These are phyloP conservation scores for Penicillium sp. DNA, from an alignment of 2,329 filamentous ascomycete species.

Conservation along the genomic window DNA sequence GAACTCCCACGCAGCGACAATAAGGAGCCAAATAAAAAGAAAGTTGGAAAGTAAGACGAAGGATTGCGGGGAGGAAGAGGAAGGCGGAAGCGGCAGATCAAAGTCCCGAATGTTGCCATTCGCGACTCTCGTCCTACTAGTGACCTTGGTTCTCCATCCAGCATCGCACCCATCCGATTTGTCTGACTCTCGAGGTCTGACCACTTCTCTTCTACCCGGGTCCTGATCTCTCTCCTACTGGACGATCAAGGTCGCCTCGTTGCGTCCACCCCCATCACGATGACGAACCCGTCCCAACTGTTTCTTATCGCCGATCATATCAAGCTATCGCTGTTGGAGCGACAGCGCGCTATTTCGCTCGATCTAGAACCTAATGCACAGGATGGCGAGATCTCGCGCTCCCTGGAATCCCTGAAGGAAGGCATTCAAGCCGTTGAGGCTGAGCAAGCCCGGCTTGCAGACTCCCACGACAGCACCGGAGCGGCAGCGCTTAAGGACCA, in stretches of 20 bases:
- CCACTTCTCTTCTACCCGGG: constrained; percentile 1
- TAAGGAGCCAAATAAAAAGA: neutral
- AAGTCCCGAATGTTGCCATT: constrained; percentile 7
- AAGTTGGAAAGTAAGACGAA: constrained; percentile 9
- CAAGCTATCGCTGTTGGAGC: constrained; percentile 89
- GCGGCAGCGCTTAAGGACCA: constrained; percentile 56
- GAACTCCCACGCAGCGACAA: too few species aligned
- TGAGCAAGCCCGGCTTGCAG: constrained; percentile 59
- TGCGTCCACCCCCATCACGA: constrained; percentile 28
- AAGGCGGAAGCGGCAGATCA: constrained; percentile 22
- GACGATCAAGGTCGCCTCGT: constrained; percentile 2
- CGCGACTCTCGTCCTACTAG: constrained; percentile 11
- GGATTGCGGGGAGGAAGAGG: constrained; percentile 14
- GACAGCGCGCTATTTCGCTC: constrained; percentile 75
- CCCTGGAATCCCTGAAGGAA: constrained; percentile 76
- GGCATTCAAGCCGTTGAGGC: constrained; percentile 66
- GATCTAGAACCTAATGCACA: constrained; percentile 73
- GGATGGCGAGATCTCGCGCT: constrained; percentile 82
- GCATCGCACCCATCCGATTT: neutral
- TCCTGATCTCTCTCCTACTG: constrained; percentile 2
- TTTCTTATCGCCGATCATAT: constrained; percentile 93
- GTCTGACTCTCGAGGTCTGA: neutral
- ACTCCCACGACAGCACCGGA: constrained; percentile 45
- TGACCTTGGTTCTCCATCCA: constrained; percentile 5
- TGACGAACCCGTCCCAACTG: constrained; percentile 63